phyloP scores from a whole-genome alignment of 495 filamentous ascomycete genomes.

The Penicillium roqueforti region DNA sequence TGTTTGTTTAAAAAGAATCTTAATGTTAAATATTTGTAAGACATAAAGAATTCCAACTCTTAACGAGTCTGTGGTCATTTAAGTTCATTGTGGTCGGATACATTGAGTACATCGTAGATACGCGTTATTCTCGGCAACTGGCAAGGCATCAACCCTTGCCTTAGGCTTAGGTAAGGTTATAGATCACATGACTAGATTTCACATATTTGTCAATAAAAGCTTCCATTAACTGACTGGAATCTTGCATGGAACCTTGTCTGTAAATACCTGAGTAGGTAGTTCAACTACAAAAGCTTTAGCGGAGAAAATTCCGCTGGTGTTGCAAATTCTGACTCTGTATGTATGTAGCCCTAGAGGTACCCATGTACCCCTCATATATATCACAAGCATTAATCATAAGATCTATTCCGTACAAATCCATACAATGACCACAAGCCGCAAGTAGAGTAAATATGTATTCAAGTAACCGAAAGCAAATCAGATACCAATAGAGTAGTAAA shows the following conservation, averaged over 20 bases:
- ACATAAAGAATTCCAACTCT: neutral
- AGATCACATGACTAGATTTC: neutral
- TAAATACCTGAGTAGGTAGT: no score
- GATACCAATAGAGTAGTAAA: neutral
- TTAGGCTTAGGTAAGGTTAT: neutral
- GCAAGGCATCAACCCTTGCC: neutral
- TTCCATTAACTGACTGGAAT: no score
- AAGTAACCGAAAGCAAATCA: neutral
- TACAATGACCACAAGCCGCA: neutral
- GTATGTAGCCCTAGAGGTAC: no score
- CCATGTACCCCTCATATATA: neutral
- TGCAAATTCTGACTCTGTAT: no score
- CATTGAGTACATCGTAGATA: no score
- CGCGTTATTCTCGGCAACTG: no score
- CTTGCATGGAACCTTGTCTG: no score
- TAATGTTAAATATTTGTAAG: neutral
- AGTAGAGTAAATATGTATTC: neutral
- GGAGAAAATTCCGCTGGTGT: no score
- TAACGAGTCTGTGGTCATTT: no score
- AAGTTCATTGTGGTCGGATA: no score
- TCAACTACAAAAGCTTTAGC: no score
- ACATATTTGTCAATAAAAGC: neutral
- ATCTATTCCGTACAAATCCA: neutral
- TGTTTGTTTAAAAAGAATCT: no score
- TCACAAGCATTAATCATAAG: neutral